Evolutionary conservation across 192 early-diverging fungal species (phyloP), one percentile per base, ranked within the genome.

Genomic region (Backusella westeae): DNA sequence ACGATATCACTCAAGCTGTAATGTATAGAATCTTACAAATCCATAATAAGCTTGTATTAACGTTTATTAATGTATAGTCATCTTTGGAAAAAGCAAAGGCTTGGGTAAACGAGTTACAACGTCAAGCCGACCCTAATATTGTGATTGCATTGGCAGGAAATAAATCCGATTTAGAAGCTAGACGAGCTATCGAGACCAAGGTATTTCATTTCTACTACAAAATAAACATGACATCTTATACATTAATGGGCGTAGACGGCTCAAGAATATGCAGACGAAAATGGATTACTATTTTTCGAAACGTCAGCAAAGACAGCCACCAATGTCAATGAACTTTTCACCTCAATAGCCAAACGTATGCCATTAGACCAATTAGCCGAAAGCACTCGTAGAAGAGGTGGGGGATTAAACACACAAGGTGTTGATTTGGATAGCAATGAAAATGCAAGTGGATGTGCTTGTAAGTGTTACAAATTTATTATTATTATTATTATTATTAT

Each of bases 1-100:
- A 91, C 75, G 91, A 92, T 84, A 89, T 92, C 77, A 94, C 94
- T 72, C 91, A 94, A 79, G 78, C 83, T 26, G 89, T 89, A 85
- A 76, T 85, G 80, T 34, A 44, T 41, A n/a, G 19, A 41, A 4
- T 71, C 14, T 52, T 71, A 1, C 29, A 5, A 7, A 9, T 23
- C 53, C 72, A 34, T 49, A 21, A 19, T 19, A 49, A 23, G n/a
- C 67, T 1, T 15, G 1, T 66, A 74, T 66, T 74, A 1, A 78
- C 46, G 2, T 9, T 41, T 32, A 32, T 21, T 38, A 0, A 32
- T 32, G 36, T 39, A 32, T 71, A 90, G 89, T 82, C 89, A 21
- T 90, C 90, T 53, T 72, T 91, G 77, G 90, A 91, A 29, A 89
- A 89, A 75, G 90, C 89, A 42, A 91, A 91, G 71, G 77, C 89